phyloP scores from a whole-genome alignment of 805 yeast genomes.

The Suhomyces prunicola region DNA sequence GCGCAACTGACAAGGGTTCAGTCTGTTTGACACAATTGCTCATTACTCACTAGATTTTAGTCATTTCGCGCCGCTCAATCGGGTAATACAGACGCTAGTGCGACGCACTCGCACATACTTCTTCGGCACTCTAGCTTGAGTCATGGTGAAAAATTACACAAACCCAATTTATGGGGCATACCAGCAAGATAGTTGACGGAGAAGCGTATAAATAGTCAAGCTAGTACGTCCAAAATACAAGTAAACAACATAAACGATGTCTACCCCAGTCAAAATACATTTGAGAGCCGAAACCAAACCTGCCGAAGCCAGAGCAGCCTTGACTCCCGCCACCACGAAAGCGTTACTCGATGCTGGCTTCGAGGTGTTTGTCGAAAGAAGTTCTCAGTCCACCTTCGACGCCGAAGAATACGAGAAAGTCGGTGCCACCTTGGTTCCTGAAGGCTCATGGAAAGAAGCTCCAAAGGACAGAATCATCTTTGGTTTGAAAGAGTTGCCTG shows the following conservation, averaged over 20 bases:
- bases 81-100: not conserved
- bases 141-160: constrained; percentile 4
- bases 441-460: constrained; percentile 89
- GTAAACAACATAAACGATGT: constrained; percentile 3
- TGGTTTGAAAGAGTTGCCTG: constrained; percentile 95
- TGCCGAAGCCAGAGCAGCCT: constrained; percentile 93
- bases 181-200: not conserved
- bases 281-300: constrained; percentile 97
- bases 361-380: constrained; percentile 82
- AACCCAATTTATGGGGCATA: not conserved
- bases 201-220: not conserved
- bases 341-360: constrained; percentile 83
- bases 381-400: constrained; percentile 77
- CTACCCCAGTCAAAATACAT: constrained; percentile 62
- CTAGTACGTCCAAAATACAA: not conserved
- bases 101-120: not conserved
- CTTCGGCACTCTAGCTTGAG: not conserved
- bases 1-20: too few species aligned
- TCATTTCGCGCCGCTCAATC: not conserved
- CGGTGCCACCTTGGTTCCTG: constrained; percentile 88
- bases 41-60: not conserved
- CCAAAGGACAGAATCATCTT: constrained; percentile 86
- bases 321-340: constrained; percentile 89
- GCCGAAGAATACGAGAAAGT: constrained; percentile 70
- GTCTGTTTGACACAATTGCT: not conserved